Evolutionary conservation across 306 rosid genomes (phyloP).

Genomic region (Sesbania bispinosa): DNA sequence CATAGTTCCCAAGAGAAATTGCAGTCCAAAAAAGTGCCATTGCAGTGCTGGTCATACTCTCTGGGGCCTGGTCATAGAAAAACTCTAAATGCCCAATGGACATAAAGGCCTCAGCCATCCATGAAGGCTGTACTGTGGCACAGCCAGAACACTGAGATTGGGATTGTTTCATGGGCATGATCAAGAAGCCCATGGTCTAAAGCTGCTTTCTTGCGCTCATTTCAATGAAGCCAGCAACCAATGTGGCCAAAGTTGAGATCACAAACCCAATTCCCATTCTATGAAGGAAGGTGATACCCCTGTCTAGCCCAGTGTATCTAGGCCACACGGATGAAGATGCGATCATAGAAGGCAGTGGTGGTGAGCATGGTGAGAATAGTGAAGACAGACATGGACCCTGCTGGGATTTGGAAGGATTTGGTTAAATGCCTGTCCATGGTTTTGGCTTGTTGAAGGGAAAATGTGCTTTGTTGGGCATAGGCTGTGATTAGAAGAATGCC

Average conservation of each 20-base stretch:
- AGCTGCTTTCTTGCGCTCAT: slow-evolving; percentile 55
- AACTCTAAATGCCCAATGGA: slow-evolving; percentile 90
- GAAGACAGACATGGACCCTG: slow-evolving; percentile 91
- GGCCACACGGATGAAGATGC: slow-evolving; percentile 55
- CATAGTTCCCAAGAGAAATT: slow-evolving; percentile 61
- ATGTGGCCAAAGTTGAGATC: slow-evolving; percentile 69
- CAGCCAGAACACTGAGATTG: slow-evolving; percentile 81
- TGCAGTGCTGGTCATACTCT: slow-evolving; percentile 93
- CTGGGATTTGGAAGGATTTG: slow-evolving; percentile 71
- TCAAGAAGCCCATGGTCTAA: slow-evolving; percentile 42
- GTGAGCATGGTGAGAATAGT: slow-evolving; percentile 59
- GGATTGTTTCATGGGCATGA: slow-evolving; percentile 44
- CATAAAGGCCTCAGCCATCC: slow-evolving; percentile 98
- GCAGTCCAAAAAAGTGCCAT: slow-evolving; percentile 80
- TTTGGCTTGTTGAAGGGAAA: slow-evolving; percentile 80
- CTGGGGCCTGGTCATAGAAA: slow-evolving; percentile 92
- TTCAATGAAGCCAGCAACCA: slow-evolving; percentile 76
- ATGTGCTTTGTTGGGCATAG: slow-evolving; percentile 81
- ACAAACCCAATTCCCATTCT: slow-evolving; percentile 88
- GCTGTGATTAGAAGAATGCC: slow-evolving; percentile 91
- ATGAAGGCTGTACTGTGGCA: slow-evolving; percentile 85
- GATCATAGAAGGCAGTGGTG: slow-evolving; percentile 73
- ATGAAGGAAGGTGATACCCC: slow-evolving; percentile 75
- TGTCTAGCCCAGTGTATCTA: slow-evolving; percentile 71
- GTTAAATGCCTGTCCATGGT: slow-evolving; percentile 74